Evolutionary conservation across 2,329 filamentous ascomycete species (phyloP), one percentile per base, ranked within the genome.

Genomic region (Colletotrichum viniferum): DNA sequence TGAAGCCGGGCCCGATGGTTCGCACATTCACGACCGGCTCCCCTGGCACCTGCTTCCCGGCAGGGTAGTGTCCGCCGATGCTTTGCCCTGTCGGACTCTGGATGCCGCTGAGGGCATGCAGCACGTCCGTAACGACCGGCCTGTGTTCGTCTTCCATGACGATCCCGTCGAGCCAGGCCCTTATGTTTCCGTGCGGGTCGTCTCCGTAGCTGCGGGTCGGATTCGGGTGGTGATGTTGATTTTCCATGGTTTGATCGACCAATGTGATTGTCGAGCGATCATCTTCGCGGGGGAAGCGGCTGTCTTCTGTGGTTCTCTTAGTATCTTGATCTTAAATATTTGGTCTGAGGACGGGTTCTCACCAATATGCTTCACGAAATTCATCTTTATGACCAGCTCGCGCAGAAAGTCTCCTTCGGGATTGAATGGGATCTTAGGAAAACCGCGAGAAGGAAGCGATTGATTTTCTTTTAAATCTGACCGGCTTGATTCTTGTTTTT

Each of bases 1-100:
- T 61, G 18, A 76, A 73, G 3, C 73, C 73, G 7, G 69, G 69
- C 9, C 73, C 73, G 10, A 76, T 58, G 3, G 73, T 76, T 14
- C 61, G 69, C 10, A 76, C 73, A 4, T 58, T 76, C 4, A 76
- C 70, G 12, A 43, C 38, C 21, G 73, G 14, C 14, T 38, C 30
- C 12, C 21, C 5, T 2, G n/a, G n/a, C 9, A 14, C n/a, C 38
- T 24, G 26, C 24, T 26, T 30, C 30, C 30, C 14, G 2, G 28
- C n/a, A 16, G 21, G 5, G 9, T 28, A 38, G 4, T 26, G 5
- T 1, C 32, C 18, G 16, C 13, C 12, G 14, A 3, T 24, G 5
- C 2, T 4, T 8, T 24, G 21, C 30, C 21, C 30, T 26, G 71
- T 24, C 7, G 69, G 24, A 10, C 30, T n/a, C 14, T 63, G 56